Conservation (phyloP, 768 basidiomycete genomes). For the Pisolithus microcarpus region DNA sequence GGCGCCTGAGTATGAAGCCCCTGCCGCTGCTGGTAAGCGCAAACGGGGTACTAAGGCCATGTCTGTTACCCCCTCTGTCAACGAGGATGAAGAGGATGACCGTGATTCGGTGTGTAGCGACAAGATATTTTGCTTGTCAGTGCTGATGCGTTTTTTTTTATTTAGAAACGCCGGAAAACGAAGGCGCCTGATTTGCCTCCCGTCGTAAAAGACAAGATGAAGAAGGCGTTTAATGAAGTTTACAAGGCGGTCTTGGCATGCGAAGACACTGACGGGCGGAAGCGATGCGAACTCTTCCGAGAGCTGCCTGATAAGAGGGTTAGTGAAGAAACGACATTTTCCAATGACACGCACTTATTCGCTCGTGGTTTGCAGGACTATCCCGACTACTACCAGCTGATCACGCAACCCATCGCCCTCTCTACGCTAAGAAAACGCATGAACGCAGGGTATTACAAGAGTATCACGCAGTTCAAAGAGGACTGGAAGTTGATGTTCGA, state of each 20-base stretch:
- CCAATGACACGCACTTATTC: constrained; percentile 9
- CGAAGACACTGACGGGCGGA: constrained; percentile 66
- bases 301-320: constrained; percentile 79
- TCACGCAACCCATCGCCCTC: constrained; percentile 81
- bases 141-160: constrained; percentile 1
- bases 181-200: constrained; percentile 53
- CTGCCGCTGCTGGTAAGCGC: constrained; percentile 50
- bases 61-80: constrained; percentile 69
- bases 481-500: constrained; percentile 91
- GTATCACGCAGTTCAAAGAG: constrained; percentile 57
- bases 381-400: constrained; percentile 89
- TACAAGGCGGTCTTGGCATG: constrained; percentile 66
- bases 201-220: constrained; percentile 66
- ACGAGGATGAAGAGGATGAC: constrained; percentile 74
- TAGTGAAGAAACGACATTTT: constrained; percentile 21
- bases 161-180: constrained; percentile 81
- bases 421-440: constrained; percentile 77
- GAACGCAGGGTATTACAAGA: constrained; percentile 63
- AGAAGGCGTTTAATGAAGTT: constrained; percentile 73
- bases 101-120: constrained; percentile 51
- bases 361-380: constrained; percentile 51
- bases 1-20: constrained; percentile 40
- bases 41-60: constrained; percentile 68
- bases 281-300: constrained; percentile 81
- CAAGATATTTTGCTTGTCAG: neutral